Conservation (phyloP, 768 basidiomycete species). For the Lactarius deliciosus region DNA sequence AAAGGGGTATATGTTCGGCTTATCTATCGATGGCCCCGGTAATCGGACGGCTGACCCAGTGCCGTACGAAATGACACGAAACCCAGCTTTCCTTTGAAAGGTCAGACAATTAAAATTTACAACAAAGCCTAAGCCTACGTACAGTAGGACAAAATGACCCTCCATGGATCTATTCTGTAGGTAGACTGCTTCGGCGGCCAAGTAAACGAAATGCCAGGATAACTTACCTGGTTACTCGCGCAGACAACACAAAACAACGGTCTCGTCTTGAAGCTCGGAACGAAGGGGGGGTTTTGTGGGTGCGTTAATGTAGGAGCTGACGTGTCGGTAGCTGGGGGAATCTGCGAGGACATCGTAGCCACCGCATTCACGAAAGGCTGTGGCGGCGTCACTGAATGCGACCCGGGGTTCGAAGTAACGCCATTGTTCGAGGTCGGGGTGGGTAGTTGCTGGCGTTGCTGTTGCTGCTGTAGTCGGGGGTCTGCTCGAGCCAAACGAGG, state of each 20-base stretch:
- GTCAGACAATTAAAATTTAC: background rate
- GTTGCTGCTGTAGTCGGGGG: slow-evolving; percentile 49
- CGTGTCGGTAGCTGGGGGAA: slow-evolving; percentile 14
- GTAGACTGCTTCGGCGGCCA: background rate
- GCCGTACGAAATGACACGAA: slow-evolving; percentile 89
- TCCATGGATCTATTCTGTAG: slow-evolving; percentile 96
- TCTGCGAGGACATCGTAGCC: slow-evolving; percentile 23
- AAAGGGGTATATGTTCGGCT: slow-evolving; percentile 95
- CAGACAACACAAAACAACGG: slow-evolving; percentile 97
- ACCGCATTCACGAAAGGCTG: slow-evolving; percentile 31
- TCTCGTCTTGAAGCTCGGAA: slow-evolving; percentile 54
- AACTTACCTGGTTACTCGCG: slow-evolving; percentile 92
- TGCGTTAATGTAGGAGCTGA: slow-evolving; percentile 9
- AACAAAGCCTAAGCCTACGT: slow-evolving; percentile 38
- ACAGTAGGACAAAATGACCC: slow-evolving; percentile 89
- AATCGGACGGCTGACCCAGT: slow-evolving; percentile 97
- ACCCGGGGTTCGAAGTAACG: slow-evolving; percentile 16
- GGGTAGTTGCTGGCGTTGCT: slow-evolving; percentile 8
- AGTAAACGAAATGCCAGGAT: background rate
- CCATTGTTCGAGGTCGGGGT: slow-evolving; percentile 18
- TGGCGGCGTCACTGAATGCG: slow-evolving; percentile 29
- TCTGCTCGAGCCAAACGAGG: slow-evolving; percentile 74
- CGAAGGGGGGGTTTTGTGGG: background rate
- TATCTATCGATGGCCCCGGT: slow-evolving; percentile 94
- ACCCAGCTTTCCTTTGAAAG: slow-evolving; percentile 75